Evolutionary conservation across 2,329 filamentous ascomycete species (phyloP).

Genomic region (Chrysoporthe puriensis): DNA sequence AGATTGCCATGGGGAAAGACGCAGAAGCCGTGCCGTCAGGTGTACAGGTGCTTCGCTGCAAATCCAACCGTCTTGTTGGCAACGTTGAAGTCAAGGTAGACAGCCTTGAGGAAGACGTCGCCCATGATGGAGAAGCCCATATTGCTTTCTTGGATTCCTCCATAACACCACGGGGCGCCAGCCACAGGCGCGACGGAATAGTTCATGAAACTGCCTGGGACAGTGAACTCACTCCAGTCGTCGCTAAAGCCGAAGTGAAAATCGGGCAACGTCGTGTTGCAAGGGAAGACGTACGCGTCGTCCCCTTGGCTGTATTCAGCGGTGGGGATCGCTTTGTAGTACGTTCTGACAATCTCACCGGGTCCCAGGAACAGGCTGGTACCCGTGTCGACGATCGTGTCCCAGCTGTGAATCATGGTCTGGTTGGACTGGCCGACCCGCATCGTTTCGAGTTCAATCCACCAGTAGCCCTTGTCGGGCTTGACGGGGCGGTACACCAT

Average conservation of each 20-base stretch:
- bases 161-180: conserved; percentile 63
- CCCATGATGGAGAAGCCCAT: conserved; percentile 69
- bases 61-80: conserved; percentile 50
- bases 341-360: conserved; percentile 57
- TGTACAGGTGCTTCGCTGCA: conserved; percentile 46
- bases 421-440: conserved; percentile 38
- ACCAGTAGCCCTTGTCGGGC: conserved; percentile 53
- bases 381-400: conserved; percentile 69
- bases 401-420: conserved; percentile 46
- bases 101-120: conserved; percentile 77
- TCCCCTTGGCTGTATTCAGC: conserved; percentile 51
- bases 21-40: conserved; percentile 14
- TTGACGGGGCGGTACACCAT: conserved; percentile 54
- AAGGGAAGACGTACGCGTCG: conserved; percentile 59
- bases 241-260: conserved; percentile 53
- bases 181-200: conserved; percentile 53
- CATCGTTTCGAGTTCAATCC: conserved; percentile 42
- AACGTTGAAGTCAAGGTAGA: conserved; percentile 74
- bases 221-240: conserved; percentile 48
- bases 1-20: conserved; percentile 8
- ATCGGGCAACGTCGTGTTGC: conserved; percentile 53
- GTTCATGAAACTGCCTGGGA: conserved; percentile 54
- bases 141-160: conserved; percentile 68
- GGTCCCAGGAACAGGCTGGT: conserved; percentile 68
- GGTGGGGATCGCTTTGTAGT: conserved; percentile 60